A percentile compares a stretch with the other conserved stretches of the same genome.
These are phyloP conservation scores for Amaranthus palmeri DNA, from an alignment of 148 eudicot genomes.

Conservation along the genomic window DNA sequence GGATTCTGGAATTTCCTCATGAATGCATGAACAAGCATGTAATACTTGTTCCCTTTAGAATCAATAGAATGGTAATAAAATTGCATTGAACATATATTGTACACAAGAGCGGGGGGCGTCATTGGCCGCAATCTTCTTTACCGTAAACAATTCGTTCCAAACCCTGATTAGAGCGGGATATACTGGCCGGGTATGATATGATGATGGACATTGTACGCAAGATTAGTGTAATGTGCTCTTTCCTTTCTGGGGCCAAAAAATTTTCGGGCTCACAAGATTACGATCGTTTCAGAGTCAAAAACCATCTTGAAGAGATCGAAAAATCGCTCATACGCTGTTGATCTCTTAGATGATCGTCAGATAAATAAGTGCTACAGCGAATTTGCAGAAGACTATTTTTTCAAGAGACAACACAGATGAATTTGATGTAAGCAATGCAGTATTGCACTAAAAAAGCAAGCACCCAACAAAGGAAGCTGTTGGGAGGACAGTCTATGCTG, in stretches of 20 bases:
- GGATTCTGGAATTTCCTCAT: too few species aligned
- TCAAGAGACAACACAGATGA: background rate
- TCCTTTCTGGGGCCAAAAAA: too few species aligned
- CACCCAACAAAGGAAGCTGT: background rate
- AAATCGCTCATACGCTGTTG: conserved; percentile 42
- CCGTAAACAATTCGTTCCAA: too few species aligned
- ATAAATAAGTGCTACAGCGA: conserved; percentile 69
- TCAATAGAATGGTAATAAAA: conserved; percentile 19
- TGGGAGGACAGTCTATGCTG: conserved; percentile 50
- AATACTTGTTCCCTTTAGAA: background rate
- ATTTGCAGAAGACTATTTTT: conserved; percentile 39
- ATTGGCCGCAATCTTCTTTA: too few species aligned
- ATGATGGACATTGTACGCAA: background rate
- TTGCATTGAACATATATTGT: background rate
- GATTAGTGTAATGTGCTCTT: background rate
- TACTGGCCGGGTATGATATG: too few species aligned
- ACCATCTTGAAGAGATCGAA: conserved; percentile 75
- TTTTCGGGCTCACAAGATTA: conserved; percentile 71
- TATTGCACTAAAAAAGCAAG: background rate
- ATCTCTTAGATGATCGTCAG: conserved; percentile 48
- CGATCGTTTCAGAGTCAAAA: conserved; percentile 42
- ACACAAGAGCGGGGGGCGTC: too few species aligned
- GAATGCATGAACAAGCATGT: too few species aligned
- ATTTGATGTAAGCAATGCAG: background rate
- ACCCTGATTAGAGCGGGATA: too few species aligned